These are phyloP conservation scores for Salix caprea DNA, from an alignment of 345 rosid genomes.

Conservation along the genomic window DNA sequence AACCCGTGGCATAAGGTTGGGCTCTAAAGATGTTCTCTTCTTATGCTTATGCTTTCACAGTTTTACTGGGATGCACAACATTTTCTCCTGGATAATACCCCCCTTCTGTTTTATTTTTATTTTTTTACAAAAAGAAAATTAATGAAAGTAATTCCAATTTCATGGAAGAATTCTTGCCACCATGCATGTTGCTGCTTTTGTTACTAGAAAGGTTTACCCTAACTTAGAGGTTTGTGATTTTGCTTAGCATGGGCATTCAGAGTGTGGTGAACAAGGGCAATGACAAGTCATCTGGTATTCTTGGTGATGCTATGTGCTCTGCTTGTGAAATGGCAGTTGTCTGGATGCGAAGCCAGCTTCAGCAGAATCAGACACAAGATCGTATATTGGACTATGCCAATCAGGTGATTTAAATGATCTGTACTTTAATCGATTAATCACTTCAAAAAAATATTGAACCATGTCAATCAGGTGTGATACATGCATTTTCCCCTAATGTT, in stretches of 20 bases:
- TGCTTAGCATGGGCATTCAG: constrained; percentile 23
- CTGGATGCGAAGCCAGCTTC: constrained; percentile 29
- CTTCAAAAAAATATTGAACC: neutral
- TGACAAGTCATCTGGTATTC: constrained; percentile 16
- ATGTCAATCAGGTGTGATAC: neutral
- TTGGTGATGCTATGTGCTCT: constrained; percentile 21
- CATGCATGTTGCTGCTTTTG: neutral
- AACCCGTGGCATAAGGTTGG: constrained; percentile 18
- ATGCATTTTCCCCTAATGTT: neutral
- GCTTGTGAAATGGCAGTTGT: constrained; percentile 35
- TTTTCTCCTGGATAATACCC: neutral
- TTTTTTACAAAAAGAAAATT: neutral
- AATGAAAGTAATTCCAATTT: neutral
- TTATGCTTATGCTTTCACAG: neutral
- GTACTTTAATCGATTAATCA: neutral
- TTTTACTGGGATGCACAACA: neutral
- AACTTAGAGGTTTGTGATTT: neutral
- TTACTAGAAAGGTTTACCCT: neutral
- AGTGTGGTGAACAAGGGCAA: constrained; percentile 19
- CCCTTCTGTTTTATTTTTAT: neutral
- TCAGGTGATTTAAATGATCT: constrained; percentile 12
- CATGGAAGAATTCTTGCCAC: neutral
- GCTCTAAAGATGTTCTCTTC: neutral
- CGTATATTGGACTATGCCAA: constrained; percentile 12
- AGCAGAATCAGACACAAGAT: constrained; percentile 26